Evolutionary conservation across 1,284 basidiomycete genomes (phyloP).

Genomic region (Leccinum angustisporum): DNA sequence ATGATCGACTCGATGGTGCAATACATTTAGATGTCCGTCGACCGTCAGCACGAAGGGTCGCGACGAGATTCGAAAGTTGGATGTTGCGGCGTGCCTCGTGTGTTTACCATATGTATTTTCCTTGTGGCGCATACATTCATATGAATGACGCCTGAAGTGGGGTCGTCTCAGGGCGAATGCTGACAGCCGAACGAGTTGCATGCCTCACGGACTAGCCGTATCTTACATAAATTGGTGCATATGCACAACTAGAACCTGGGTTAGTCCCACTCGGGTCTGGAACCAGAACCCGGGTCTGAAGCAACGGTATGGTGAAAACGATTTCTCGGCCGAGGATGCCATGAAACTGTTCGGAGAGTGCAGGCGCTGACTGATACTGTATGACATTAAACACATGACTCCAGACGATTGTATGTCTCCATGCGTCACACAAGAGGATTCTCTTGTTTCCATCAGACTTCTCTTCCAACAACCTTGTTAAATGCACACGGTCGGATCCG

Average conservation of each 20-base stretch:
- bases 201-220: not conserved
- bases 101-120: conserved; percentile 5
- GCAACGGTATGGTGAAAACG: not conserved
- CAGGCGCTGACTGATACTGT: not conserved
- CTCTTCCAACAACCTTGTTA: conserved; percentile 11
- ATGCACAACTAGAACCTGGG: not conserved
- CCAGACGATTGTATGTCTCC: not conserved
- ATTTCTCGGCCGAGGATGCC: not conserved
- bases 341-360: not conserved
- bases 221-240: not conserved
- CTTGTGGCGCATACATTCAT: not conserved
- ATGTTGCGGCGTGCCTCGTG: not conserved
- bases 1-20: not conserved
- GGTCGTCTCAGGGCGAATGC: not conserved
- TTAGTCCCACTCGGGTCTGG: not conserved
- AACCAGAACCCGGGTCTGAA: not conserved
- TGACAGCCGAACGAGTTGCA: not conserved
- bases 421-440: not conserved
- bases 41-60: not conserved
- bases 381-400: not conserved
- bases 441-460: conserved; percentile 8
- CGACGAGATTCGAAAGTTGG: conserved; percentile 8
- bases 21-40: not conserved
- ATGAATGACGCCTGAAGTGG: not conserved
- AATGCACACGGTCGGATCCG: conserved; percentile 34